Base-by-base conservation (phyloP, 495 filamentous ascomycete genomes). In the Jackrogersella multiformis region DNA sequence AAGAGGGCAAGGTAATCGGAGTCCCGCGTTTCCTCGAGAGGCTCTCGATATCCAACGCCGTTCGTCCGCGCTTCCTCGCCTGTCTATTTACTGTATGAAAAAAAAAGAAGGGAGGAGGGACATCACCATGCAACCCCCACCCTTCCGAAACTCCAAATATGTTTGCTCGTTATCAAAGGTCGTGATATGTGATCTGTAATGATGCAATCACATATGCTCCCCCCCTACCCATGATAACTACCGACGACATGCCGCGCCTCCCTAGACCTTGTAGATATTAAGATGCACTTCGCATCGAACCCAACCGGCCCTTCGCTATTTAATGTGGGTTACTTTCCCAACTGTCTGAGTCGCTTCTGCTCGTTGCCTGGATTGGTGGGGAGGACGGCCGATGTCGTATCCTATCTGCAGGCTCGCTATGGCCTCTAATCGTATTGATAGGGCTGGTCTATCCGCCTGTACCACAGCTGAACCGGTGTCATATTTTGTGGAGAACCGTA, bases 381-480 rank as follows among this genome's bases (percentile, higher is more conserved):
- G 16, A 24, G 15, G 15, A 23, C 4, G 21, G 9, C 10, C 21
- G 9, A 18, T 12, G 16, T 16, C n/a, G 16, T 51, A 8, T 41
- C 4, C 38, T 8, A 41, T n/a, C 44, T 4, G 8, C 2, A 32
- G 46, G 24, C 46, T 34, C 2, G 24, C 46, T 15, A 32, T 9
- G 10, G 21, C 2, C 18, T 21, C 20, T 26, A 36, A 36, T 12
- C 34, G n/a, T 49, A 53, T 24, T 36, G 5, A 1, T 28, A 56
- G 10, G 15, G 46, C 18, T 57, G 7, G 53, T 70, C 71, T 1
- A 0, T 20, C 5, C 72, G 70, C 57, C 48, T 73, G 39, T 74
- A 74, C 21, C 42, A 70, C 1, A 70, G 6, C 53, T 68, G 62
- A 6, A 70, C 56, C 5, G 69, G 69, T 20, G 72, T 70, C 0